Base-by-base conservation (phyloP, 2,329 filamentous ascomycete genomes). In the Coniochaeta pulveracea region DNA sequence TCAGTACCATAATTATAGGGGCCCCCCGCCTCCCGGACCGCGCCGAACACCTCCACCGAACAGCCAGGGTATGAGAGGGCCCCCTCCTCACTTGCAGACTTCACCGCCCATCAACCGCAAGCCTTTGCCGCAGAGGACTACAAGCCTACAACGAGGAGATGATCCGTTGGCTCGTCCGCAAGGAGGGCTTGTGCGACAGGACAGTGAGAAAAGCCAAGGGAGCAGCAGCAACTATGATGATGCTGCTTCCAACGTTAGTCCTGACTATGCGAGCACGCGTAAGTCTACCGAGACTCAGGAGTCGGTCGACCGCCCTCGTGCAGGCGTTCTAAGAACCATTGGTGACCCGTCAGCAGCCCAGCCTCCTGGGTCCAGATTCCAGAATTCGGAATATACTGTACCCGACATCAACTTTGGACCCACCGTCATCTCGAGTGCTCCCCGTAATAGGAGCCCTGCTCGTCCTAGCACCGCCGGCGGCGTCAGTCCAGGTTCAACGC, bases 371-470 rank as follows among this genome's bases (percentile, higher is more conserved):
- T 45, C 27, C 10, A 22, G 34, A 26, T 36, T 37, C 40, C 25
- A 38, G 36, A 26, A 38, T 38, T 33, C 51, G 1, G 50, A 61
- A 10, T 63, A 71, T 16, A 66, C 74, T 36, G 76, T 93, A 39
- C 84, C 85, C 1, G 60, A 69, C 4, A 72, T 94, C 40, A 79
- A 95, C 52, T 95, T 95, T 56, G 89, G 89, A 0, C 85, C 80
- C 5, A 94, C 88, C 0, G 60, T 84, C 45, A 79, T 81, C 38
- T n/a, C n/a, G n/a, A n/a, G n/a, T 14, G 18, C 28, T 5, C 18
- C 18, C 28, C 28, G 28, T 4, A 31, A 18, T 12, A 18, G 22
- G 28, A 19, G 17, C 14, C 28, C 28, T 5, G 22, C 22, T 18
- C 28, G 28, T 3, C 18, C 28, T 19, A 18, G 18, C 10, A 15